Conservation (phyloP, 768 basidiomycete genomes). For the Serendipita sp. region DNA sequence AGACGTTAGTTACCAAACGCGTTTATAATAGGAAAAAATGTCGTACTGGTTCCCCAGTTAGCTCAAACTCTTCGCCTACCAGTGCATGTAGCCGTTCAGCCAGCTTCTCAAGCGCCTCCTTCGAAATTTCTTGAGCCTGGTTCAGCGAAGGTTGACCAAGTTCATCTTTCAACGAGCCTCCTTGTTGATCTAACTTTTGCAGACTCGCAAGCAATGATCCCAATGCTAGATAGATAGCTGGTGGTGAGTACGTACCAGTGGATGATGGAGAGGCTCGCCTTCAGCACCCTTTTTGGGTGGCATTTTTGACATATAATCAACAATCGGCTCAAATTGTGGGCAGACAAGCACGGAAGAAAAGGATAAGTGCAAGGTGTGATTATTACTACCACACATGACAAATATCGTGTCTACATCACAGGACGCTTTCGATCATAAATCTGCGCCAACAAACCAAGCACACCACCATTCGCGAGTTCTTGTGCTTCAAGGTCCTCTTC, state of each 20-base stretch:
- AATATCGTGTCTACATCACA: slow-evolving; percentile 9
- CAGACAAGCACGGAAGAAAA: no score
- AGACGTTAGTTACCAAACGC: not conserved
- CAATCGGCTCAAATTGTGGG: no score
- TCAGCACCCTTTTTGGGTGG: no score
- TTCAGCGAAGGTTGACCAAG: no score
- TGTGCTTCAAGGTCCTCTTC: slow-evolving; percentile 42
- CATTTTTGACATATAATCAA: no score
- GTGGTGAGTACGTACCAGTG: no score
- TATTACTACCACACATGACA: no score
- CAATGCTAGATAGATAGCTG: not conserved
- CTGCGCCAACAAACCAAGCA: slow-evolving; percentile 71
- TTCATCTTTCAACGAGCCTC: not conserved
- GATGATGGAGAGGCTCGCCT: no score
- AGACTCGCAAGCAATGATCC: not conserved
- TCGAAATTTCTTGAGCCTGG: not conserved
- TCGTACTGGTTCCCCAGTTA: not conserved
- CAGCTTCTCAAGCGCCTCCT: not conserved
- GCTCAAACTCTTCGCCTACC: not conserved
- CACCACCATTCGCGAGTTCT: slow-evolving; percentile 58
- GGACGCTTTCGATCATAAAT: slow-evolving; percentile 37
- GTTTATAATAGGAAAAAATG: not conserved
- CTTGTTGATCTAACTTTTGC: not conserved
- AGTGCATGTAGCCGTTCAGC: not conserved
- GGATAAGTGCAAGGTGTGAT: no score